These are phyloP conservation scores for Prillingera fragicola DNA, from an alignment of 1,284 basidiomycete species.

Conservation along the genomic window DNA sequence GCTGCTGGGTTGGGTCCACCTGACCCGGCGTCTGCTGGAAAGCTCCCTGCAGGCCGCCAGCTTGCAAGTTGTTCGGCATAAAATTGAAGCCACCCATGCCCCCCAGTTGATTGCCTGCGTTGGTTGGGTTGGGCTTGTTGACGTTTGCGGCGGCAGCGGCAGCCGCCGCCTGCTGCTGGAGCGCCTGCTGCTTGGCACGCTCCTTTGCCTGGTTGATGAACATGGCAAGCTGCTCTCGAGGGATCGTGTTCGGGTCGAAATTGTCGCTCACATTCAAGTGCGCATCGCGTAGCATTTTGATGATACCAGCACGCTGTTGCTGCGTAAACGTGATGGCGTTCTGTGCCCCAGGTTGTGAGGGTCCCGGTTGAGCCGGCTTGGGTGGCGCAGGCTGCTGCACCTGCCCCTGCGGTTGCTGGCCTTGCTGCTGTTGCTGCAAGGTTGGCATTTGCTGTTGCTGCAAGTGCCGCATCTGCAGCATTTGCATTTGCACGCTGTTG, in stretches of 20 bases:
- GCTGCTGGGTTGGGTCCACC: too few species aligned
- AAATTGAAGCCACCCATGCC: constrained; percentile 1
- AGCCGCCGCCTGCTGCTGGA: constrained; percentile 7
- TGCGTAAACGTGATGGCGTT: constrained; percentile 7
- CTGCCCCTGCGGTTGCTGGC: not conserved
- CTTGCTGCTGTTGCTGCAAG: constrained; percentile 1
- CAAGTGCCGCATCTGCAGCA: constrained; percentile 17
- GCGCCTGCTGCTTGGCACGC: constrained; percentile 6
- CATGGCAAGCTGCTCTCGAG: constrained; percentile 11
- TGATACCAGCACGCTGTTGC: constrained; percentile 9
- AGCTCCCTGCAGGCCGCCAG: not conserved
- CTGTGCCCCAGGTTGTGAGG: not conserved
- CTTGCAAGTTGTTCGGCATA: not conserved
- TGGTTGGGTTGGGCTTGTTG: not conserved
- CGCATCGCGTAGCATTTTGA: constrained; percentile 14
- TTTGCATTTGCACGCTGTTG: constrained; percentile 18
- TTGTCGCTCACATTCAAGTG: constrained; percentile 13
- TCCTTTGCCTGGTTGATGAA: constrained; percentile 14
- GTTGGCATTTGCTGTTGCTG: constrained; percentile 8
- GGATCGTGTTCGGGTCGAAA: constrained; percentile 18
- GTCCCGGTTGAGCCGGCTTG: too few species aligned
- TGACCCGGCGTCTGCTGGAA: not conserved
- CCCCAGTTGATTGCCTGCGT: not conserved
- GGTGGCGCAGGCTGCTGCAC: too few species aligned
- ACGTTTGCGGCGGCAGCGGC: not conserved